phyloP scores from a whole-genome alignment of 1,284 basidiomycete genomes.

The Ganoderma lingzhi region DNA sequence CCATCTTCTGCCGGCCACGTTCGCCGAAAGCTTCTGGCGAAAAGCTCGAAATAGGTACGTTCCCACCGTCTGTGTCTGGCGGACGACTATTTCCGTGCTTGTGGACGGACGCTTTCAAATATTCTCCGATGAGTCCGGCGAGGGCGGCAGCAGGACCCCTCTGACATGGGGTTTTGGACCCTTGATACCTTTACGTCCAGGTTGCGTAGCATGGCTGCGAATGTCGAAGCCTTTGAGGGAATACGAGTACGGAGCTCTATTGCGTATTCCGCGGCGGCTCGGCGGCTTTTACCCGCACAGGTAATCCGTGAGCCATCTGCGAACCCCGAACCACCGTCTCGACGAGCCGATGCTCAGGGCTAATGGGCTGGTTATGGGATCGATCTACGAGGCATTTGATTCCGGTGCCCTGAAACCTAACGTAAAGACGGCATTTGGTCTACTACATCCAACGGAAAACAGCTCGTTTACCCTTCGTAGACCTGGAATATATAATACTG shows the following conservation, averaged over 20 bases:
- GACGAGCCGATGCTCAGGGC: neutral
- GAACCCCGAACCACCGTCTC: neutral
- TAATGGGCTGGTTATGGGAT: neutral
- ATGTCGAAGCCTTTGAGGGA: neutral
- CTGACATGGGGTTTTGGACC: constrained; percentile 12
- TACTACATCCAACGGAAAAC: neutral
- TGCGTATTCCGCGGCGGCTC: constrained; percentile 7
- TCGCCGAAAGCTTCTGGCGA: neutral
- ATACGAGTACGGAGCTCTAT: too few species aligned
- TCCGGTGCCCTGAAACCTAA: neutral
- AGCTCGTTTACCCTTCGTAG: neutral
- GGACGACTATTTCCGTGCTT: neutral
- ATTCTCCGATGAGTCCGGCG: neutral
- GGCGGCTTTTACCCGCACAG: constrained; percentile 18
- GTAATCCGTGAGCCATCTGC: neutral
- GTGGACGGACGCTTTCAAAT: neutral
- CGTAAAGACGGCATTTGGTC: neutral
- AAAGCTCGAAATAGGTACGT: neutral
- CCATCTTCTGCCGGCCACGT: neutral
- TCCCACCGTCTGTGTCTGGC: neutral
- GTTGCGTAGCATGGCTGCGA: neutral
- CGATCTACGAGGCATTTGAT: neutral
- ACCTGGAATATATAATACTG: neutral
- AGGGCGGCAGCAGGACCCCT: neutral
- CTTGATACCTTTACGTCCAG: constrained; percentile 10